Base-by-base conservation (phyloP, 176 grass and related monocot genomes). In the Ampelocalamus luodianensis region DNA sequence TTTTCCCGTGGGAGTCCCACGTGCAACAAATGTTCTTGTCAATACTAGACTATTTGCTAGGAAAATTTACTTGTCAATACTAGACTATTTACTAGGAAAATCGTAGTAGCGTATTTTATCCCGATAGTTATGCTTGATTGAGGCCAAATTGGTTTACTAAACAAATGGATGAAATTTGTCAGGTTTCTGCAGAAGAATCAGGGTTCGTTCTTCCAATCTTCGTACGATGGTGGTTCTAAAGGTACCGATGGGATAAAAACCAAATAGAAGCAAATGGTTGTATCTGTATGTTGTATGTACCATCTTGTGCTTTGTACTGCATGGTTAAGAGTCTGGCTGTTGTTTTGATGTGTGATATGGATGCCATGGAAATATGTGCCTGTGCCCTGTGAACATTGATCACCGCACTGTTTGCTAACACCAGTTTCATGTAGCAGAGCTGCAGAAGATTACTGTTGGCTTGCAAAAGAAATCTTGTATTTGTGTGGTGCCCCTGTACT, bases 101-200 rank as follows among this genome's bases (percentile, higher is more conserved):
- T 60, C 39, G 4, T 16, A 77, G 10, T 18, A 39, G 11, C 2
- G 5, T 56, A 75, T 55, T 50, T 53, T 18, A 23, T 24, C 23
- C 13, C 27, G 38, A 63, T 65, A 53, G 29, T 71, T 50, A 42
- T 50, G 51, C 10, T 69, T n/a, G 14, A 26, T 39, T 50, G 8
- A 59, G 38, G 16, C 68, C 22, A 80, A 72, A 80, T 20, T 59
- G 4, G 10, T 85, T 51, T 27, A 60, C 71, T 81, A 1, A 50
- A 63, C 51, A 1, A 26, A 37, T 76, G 7, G 14, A 77, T 73
- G 29, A 49, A 68, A 63, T 72, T 58, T 77, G 34, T 23, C 89
- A 98, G 96, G 80, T 98, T 98, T 86, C 61, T 98, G 84, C 93
- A 98, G 89, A 98, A 95, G 91, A 95, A 98, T 74, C 96, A 95